Conservation (phyloP, 805 yeast genomes). For the Metschnikowia lachancei region DNA sequence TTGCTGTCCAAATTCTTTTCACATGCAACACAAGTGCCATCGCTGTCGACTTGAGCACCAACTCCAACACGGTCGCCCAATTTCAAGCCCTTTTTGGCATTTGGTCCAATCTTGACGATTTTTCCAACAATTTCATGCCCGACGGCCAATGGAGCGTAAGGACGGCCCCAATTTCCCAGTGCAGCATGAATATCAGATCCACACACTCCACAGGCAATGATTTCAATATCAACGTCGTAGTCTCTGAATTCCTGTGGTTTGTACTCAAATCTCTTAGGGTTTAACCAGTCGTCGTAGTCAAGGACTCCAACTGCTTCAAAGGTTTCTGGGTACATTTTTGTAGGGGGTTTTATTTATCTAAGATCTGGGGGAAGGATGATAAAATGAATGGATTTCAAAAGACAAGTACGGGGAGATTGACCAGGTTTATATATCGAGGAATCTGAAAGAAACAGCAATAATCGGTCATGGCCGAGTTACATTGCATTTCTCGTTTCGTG, state of each 20-base stretch:
- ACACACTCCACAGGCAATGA: slow-evolving; percentile 39
- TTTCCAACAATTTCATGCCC: slow-evolving; percentile 30
- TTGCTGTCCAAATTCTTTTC: slow-evolving; percentile 13
- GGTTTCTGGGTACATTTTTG: slow-evolving; percentile 19
- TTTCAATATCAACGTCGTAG: slow-evolving; percentile 19
- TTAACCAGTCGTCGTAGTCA: slow-evolving; percentile 22
- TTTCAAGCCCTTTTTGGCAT: slow-evolving; percentile 33
- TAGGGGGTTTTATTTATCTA: neutral
- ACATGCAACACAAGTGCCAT: slow-evolving; percentile 16
- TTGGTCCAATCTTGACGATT: slow-evolving; percentile 19
- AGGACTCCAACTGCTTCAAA: slow-evolving; percentile 19
- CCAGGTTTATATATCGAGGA: no score
- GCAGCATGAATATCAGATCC: slow-evolving; percentile 57
- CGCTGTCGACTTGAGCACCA: slow-evolving; percentile 57
- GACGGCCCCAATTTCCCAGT: slow-evolving; percentile 50
- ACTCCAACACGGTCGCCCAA: slow-evolving; percentile 78
- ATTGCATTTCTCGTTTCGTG: no score
- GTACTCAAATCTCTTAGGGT: slow-evolving; percentile 19
- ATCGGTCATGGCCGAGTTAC: no score
- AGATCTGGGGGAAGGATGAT: neutral
- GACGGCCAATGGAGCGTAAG: slow-evolving; percentile 22
- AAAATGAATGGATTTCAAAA: neutral
- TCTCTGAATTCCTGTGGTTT: slow-evolving; percentile 20
- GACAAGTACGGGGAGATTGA: no score
- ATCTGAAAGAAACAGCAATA: no score